Evolutionary conservation across 2,329 filamentous ascomycete genomes (phyloP).

Genomic region (Periconia digitata): DNA sequence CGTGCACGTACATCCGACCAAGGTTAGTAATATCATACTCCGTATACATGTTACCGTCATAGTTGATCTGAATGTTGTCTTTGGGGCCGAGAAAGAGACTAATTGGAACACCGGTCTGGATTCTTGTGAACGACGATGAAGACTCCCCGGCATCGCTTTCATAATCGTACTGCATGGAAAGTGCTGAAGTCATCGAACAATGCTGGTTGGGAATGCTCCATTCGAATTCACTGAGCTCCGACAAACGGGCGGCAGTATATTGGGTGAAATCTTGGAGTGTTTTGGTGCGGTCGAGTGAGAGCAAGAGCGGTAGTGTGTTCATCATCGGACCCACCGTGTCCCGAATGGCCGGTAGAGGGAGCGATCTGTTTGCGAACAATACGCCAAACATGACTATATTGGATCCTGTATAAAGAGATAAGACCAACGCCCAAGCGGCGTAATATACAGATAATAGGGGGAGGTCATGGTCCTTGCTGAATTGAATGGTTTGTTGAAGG

Average conservation of each 20-base stretch:
- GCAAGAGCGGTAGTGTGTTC: slow-evolving; percentile 24
- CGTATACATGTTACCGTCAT: too few species aligned
- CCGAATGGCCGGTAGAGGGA: slow-evolving; percentile 31
- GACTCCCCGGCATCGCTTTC: slow-evolving; percentile 6
- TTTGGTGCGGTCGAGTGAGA: slow-evolving; percentile 4
- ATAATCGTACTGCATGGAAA: too few species aligned
- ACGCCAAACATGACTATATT: slow-evolving; percentile 39
- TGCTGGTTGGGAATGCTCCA: slow-evolving; percentile 13
- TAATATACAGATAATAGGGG: slow-evolving; percentile 24
- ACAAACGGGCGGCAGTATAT: slow-evolving; percentile 4
- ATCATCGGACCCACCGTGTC: slow-evolving; percentile 41
- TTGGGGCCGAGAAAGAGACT: too few species aligned
- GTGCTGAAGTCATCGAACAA: background rate
- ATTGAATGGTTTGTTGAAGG: background rate
- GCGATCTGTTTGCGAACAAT: slow-evolving; percentile 39
- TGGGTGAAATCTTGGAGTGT: slow-evolving; percentile 7
- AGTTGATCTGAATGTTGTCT: too few species aligned
- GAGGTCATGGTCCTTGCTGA: slow-evolving; percentile 3
- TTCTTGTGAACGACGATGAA: slow-evolving; percentile 4
- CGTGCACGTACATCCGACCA: too few species aligned
- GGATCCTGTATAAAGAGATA: slow-evolving; percentile 34
- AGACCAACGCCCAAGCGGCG: slow-evolving; percentile 42
- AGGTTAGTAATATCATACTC: too few species aligned
- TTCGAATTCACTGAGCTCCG: slow-evolving; percentile 9
- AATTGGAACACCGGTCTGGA: too few species aligned